A percentile compares a stretch with the other conserved stretches of the same genome.
Conservation (phyloP, 352 stramenopile species). For the Pythium apleroticum region DNA sequence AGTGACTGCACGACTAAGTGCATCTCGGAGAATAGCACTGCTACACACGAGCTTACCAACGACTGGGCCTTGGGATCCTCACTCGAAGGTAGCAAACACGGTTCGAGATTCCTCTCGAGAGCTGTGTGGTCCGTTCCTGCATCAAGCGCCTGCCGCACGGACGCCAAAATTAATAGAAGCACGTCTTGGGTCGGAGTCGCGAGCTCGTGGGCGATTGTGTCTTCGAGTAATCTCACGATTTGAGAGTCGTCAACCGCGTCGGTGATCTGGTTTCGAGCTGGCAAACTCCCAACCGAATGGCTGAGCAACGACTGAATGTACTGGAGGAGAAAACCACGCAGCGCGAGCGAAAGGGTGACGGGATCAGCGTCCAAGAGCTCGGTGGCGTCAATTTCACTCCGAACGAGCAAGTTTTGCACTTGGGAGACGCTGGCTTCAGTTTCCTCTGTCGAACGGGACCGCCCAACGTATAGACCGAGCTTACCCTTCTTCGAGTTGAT, state of each 20-base stretch:
- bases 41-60: neutral
- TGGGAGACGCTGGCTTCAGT: neutral
- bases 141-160: slow-evolving; percentile 18
- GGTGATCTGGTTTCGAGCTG: neutral
- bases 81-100: neutral
- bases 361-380: neutral
- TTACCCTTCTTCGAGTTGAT: slow-evolving; percentile 16
- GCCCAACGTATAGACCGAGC: neutral
- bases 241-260: neutral
- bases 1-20: neutral
- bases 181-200: slow-evolving; percentile 1
- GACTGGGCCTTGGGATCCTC: neutral
- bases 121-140: slow-evolving; percentile 3
- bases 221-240: neutral
- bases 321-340: neutral
- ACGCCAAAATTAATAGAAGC: slow-evolving; percentile 11
- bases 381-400: neutral
- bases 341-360: neutral
- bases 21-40: slow-evolving; percentile 5
- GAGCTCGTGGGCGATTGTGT: slow-evolving; percentile 1
- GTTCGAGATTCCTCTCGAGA: neutral
- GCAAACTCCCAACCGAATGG: neutral
- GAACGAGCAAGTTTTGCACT: neutral
- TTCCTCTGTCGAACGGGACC: neutral
- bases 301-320: neutral